Evolutionary conservation across 345 rosid species (phyloP), one percentile per base, ranked within the genome.

Genomic region (Crucihimalaya himalaica): DNA sequence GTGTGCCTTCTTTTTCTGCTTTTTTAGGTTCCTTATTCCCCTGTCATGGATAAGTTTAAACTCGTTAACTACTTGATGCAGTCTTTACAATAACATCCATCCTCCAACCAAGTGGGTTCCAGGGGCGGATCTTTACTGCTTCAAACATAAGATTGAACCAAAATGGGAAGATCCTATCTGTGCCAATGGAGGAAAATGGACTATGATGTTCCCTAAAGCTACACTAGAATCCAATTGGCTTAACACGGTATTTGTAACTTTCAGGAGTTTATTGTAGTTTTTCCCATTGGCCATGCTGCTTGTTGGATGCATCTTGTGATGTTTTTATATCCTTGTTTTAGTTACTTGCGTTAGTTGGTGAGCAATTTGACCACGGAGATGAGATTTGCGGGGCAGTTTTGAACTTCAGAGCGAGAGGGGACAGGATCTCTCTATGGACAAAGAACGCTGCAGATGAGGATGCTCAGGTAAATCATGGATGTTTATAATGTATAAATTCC

Each of bases 91-190:
- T 71, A 92, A 86, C 78, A 81, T 90, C 21, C 87, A 82, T 78
- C 89, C 78, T 65, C 96, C 98, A 19, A 86, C 84, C 74, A 84
- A 86, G 65, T 85, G 91, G 79, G 74, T 80, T 55, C 67, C 21
- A 8, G 84, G 89, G 31, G 86, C 91, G 3, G 96, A 89, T 71
- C 84, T 92, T 1, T 81, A 92, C 77, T 95, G 99, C 78, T 92
- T 95, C 91, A 95, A 95, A 39, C 0, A 83, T 63, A 79, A 84
- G 10, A 92, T 92, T 28, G 96, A 92, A 66, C 98, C 98, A 11
- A 95, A 92, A 58, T 92, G 98, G 98, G 98, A 95, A 87, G 97
- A 92, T 76, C 98, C 97, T 68, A 80, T 90, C 6, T 95, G 97
- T 82, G 92, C 92, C 46, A 82, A 87, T 70, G 99, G 99, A 60